A percentile compares a stretch with the other conserved stretches of the same genome.
These are phyloP conservation scores for Leccinellum luteum DNA, from an alignment of 768 basidiomycete genomes.

Conservation along the genomic window DNA sequence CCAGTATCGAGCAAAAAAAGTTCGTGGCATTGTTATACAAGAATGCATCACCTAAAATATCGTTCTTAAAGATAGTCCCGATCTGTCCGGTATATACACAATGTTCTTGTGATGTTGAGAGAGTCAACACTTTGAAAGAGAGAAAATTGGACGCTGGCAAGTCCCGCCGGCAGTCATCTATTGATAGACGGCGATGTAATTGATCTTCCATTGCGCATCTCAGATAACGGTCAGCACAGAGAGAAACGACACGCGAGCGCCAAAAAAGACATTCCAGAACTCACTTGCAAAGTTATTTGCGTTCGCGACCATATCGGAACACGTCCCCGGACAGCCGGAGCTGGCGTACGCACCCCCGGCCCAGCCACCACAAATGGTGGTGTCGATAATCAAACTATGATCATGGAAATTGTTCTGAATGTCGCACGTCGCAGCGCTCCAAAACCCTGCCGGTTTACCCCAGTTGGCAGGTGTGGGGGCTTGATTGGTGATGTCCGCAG, in stretches of 20 bases:
- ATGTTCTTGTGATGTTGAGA: neutral
- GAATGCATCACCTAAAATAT: neutral
- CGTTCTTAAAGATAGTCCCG: neutral
- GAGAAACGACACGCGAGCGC: constrained; percentile 3
- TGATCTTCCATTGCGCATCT: constrained; percentile 58
- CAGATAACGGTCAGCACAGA: neutral
- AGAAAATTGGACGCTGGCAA: neutral
- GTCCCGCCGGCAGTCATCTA: constrained; percentile 6
- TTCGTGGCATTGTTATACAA: neutral
- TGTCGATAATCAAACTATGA: constrained; percentile 43
- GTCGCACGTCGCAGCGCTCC: constrained; percentile 45
- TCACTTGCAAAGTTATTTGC: constrained; percentile 50
- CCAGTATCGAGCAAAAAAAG: neutral
- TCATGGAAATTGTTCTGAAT: constrained; percentile 48
- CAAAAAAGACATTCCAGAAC: constrained; percentile 6
- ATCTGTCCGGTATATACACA: neutral
- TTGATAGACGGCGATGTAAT: constrained; percentile 53
- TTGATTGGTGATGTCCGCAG: constrained; percentile 43
- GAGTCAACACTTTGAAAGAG: neutral
- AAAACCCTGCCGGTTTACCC: constrained; percentile 52
- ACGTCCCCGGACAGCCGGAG: constrained; percentile 42
- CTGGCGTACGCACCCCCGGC: constrained; percentile 18
- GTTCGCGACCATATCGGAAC: constrained; percentile 47
- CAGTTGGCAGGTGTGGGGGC: constrained; percentile 46
- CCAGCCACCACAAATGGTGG: constrained; percentile 34